phyloP scores from a whole-genome alignment of 192 early-diverging fungal species.

The Coemansia sp. region DNA sequence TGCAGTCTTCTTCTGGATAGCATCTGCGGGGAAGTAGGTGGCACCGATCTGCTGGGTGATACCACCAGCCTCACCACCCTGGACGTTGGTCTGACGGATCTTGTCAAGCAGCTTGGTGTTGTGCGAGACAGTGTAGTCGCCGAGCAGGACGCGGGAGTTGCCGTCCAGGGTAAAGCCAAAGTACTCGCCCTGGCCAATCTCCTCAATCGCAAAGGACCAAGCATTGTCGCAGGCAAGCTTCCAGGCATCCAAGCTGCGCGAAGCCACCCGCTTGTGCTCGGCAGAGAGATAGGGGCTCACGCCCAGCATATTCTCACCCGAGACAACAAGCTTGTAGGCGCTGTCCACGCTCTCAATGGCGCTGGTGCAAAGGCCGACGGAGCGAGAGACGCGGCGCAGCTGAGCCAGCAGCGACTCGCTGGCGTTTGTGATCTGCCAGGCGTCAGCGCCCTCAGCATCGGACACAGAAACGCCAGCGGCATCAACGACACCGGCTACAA shows the following conservation, averaged over 20 bases:
- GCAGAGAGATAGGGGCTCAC: conserved; percentile 1
- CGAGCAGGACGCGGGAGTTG: conserved; percentile 54
- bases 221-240: conserved; percentile 6
- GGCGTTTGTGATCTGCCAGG: conserved; percentile 11
- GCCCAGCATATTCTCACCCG: conserved; percentile 16
- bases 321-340: conserved; percentile 11
- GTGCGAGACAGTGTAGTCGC: conserved; percentile 53
- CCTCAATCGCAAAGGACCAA: conserved; percentile 45
- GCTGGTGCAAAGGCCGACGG: conserved; percentile 25
- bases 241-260: conserved; percentile 4
- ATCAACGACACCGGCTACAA: conserved; percentile 41
- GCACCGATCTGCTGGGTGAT: conserved; percentile 99
- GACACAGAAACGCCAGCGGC: background rate
- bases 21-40: conserved; percentile 96
- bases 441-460: conserved; percentile 1
- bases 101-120: conserved; percentile 98
- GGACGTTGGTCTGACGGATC: conserved; percentile 99
- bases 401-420: conserved; percentile 8
- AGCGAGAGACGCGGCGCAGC: conserved; percentile 30
- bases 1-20: conserved; percentile 89
- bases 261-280: conserved; percentile 11
- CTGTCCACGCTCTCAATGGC: conserved; percentile 1
- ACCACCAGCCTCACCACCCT: conserved; percentile 99
- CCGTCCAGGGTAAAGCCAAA: conserved; percentile 56
- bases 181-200: conserved; percentile 42